A percentile compares a stretch with the other conserved stretches of the same genome.
phyloP scores from a whole-genome alignment of 1,284 basidiomycete genomes.

The Lentinula novae-zelandiae region DNA sequence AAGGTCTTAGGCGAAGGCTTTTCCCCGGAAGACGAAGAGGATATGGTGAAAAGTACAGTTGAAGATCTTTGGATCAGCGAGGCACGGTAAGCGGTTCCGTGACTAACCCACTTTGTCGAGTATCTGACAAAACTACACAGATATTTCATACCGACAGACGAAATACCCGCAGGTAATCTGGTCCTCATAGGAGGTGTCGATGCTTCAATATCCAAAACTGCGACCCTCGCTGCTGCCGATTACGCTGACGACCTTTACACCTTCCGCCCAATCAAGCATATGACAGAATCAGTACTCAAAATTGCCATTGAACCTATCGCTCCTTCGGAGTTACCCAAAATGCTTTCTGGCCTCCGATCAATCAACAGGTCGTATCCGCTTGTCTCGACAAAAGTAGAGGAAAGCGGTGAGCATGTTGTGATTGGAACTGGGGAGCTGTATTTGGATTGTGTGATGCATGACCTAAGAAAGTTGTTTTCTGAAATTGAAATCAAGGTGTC shows the following conservation, averaged over 20 bases:
- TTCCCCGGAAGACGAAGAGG: constrained; percentile 97
- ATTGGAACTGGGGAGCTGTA: constrained; percentile 98
- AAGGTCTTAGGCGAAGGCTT: constrained; percentile 98
- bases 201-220: constrained; percentile 92
- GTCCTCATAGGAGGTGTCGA: constrained; percentile 93
- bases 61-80: constrained; percentile 90
- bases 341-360: constrained; percentile 94
- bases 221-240: constrained; percentile 76
- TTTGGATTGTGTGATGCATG: constrained; percentile 96
- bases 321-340: constrained; percentile 97
- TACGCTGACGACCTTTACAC: constrained; percentile 87
- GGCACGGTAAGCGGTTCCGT: constrained; percentile 57
- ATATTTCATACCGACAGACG: constrained; percentile 87
- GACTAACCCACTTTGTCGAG: constrained; percentile 12
- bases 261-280: constrained; percentile 93
- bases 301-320: constrained; percentile 98
- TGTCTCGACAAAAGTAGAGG: constrained; percentile 93
- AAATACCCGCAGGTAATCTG: constrained; percentile 89
- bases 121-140: constrained; percentile 32
- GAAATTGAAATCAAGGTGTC: constrained; percentile 99
- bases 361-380: constrained; percentile 98
- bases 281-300: constrained; percentile 97
- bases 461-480: constrained; percentile 87
- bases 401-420: constrained; percentile 96
- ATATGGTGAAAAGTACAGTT: constrained; percentile 87